These are phyloP conservation scores for Ceratobasidium sp. DNA, from an alignment of 1,284 basidiomycete genomes.

Conservation along the genomic window DNA sequence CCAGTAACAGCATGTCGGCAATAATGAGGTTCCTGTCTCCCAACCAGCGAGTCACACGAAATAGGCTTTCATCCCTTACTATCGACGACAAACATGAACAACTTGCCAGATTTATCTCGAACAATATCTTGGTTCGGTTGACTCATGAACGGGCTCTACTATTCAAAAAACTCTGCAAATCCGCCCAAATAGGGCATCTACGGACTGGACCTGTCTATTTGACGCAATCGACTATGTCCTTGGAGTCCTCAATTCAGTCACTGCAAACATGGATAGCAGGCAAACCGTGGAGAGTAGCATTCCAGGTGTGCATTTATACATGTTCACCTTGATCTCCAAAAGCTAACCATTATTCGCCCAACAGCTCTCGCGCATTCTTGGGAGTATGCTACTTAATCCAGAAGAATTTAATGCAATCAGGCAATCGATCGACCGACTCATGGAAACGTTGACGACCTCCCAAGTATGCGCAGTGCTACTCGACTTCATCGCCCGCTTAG, in stretches of 20 bases:
- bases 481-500: conserved; percentile 52
- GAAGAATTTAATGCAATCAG: conserved; percentile 52
- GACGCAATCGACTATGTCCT: background rate
- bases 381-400: conserved; percentile 53
- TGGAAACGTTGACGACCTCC: conserved; percentile 49
- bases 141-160: conserved; percentile 64
- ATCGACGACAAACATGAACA: conserved; percentile 47
- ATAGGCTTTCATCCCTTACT: conserved; percentile 27
- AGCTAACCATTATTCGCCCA: conserved; percentile 49
- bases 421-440: conserved; percentile 55
- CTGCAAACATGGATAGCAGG: conserved; percentile 54
- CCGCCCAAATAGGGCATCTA: conserved; percentile 1
- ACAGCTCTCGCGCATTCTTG: conserved; percentile 51
- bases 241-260: conserved; percentile 53
- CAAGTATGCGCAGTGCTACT: conserved; percentile 47
- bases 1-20: conserved; percentile 57
- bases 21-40: conserved; percentile 54
- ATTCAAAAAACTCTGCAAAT: conserved; percentile 58
- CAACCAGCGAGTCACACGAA: conserved; percentile 51
- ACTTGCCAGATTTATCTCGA: conserved; percentile 9
- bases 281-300: conserved; percentile 48
- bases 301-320: conserved; percentile 46
- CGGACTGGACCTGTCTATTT: background rate
- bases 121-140: conserved; percentile 55
- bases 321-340: conserved; percentile 54